Base-by-base conservation (phyloP, 2,329 filamentous ascomycete species). In the Pseudocercospora pini-densiflorae region DNA sequence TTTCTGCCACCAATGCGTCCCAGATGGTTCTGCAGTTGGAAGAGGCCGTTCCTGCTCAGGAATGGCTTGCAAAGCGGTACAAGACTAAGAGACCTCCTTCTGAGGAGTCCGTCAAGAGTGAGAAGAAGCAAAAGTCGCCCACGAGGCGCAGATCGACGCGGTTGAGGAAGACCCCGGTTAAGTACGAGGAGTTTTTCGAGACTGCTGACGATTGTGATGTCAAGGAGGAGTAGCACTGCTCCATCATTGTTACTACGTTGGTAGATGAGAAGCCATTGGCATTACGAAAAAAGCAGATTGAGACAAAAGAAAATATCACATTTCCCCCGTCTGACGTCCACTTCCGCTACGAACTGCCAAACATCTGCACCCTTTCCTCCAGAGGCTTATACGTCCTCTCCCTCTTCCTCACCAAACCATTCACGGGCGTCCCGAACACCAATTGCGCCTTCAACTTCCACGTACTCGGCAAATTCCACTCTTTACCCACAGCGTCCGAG, bases 401-500 rank as follows among this genome's bases (percentile, higher is more conserved):
- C 21, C 70, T 68, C 10, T 70, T 70, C 31, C 69, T 61, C 21
- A 67, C 69, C 7, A 73, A 51, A 1, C 66, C 68, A 21, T 70
- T 71, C 2, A 64, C 66, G 3, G 73, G 71, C 62, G 71, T 72
- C 1, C 79, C 78, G 79, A 97, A 94, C 74, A 96, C 92, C 71
- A 97, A 83, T 85, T 96, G 92, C 24, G 90, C 89, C 75, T 89
- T 87, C 70, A 96, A 86, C 76, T 87, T 87, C 92, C 93, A 97
- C 72, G 85, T 85, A 23, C 79, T 75, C 36, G 92, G 90, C 40
- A 96, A 72, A 66, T 85, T 85, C 91, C 92, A 97, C 61, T 68
- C 71, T 65, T 76, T 68, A 45, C 61, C 70, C 23, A 72, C 71
- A n/a, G 67, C 68, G 10, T 68, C 62, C 23, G 63, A 61, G 29